Evolutionary conservation across 257 asterid genomes (phyloP).

Genomic region (Ballota nigra): DNA sequence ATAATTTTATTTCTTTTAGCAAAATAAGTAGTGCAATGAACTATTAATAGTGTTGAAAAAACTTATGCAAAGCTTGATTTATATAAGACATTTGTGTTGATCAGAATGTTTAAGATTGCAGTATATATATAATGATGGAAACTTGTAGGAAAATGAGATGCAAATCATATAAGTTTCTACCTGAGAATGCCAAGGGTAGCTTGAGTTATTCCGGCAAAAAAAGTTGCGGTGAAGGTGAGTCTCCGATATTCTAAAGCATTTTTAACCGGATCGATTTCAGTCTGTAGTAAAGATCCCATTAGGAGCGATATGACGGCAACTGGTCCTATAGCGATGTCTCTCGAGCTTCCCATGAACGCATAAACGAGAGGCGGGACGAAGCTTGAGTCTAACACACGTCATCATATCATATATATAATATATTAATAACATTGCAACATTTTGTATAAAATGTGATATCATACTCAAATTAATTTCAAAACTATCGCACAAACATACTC

Average conservation of each 20-base stretch:
- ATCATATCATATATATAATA: too few relatives aligned
- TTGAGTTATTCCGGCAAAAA: slow-evolving; percentile 86
- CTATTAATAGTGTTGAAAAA: too few relatives aligned
- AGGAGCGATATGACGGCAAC: slow-evolving; percentile 88
- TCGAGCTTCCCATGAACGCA: slow-evolving; percentile 89
- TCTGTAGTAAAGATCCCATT: slow-evolving; percentile 59
- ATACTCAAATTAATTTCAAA: too few relatives aligned
- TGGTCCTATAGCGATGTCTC: slow-evolving; percentile 91
- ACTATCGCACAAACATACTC: too few relatives aligned
- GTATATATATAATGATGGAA: too few relatives aligned
- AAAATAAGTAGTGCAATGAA: too few relatives aligned
- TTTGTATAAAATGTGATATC: too few relatives aligned
- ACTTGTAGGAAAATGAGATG: neutral
- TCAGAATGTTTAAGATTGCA: too few relatives aligned
- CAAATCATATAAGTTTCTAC: slow-evolving; percentile 32
- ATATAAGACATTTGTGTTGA: too few relatives aligned
- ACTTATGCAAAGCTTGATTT: too few relatives aligned
- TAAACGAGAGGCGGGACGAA: slow-evolving; percentile 84
- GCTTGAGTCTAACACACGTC: slow-evolving; percentile 68
- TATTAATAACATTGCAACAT: too few relatives aligned
- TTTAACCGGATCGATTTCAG: slow-evolving; percentile 56
- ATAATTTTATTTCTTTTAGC: too few relatives aligned
- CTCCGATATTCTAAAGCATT: slow-evolving; percentile 49
- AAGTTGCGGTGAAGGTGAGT: slow-evolving; percentile 85
- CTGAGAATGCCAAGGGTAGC: slow-evolving; percentile 71